A percentile compares a stretch with the other conserved stretches of the same genome.
Conservation (phyloP, 169 alveolate genomes). For the Plasmodium adleri region DNA sequence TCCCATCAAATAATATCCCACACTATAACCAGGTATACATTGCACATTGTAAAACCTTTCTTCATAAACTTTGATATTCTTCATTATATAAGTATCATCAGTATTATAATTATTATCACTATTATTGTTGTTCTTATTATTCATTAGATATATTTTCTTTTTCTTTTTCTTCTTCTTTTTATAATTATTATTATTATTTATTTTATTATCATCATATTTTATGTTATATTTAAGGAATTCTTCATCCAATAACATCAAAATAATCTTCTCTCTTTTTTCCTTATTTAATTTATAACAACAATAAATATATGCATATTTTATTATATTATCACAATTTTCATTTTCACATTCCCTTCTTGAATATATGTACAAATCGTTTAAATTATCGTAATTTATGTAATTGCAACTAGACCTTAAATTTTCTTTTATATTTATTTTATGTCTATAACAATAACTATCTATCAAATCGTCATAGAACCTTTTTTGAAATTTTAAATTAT, state of each 20-base stretch:
- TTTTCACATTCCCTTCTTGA: constrained; percentile 38
- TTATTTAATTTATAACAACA: constrained; percentile 64
- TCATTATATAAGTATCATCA: constrained; percentile 1
- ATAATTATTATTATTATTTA: not conserved
- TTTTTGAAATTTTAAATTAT: constrained; percentile 62
- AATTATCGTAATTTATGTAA: constrained; percentile 45
- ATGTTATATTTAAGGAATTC: constrained; percentile 52
- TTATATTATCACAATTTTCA: constrained; percentile 41
- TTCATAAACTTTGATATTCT: constrained; percentile 34
- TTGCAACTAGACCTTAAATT: not conserved
- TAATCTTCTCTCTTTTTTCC: constrained; percentile 34
- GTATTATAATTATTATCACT: constrained; percentile 3
- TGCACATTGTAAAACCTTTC: constrained; percentile 41
- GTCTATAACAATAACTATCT: constrained; percentile 43
- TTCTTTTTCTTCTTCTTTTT: not conserved
- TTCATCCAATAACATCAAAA: constrained; percentile 59
- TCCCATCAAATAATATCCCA: constrained; percentile 60
- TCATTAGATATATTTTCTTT: too few relatives aligned
- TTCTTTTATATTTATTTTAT: constrained; percentile 2
- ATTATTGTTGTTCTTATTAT: not conserved
- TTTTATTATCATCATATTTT: not conserved
- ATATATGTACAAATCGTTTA: constrained; percentile 33
- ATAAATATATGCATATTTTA: constrained; percentile 67
- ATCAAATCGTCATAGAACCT: constrained; percentile 57
- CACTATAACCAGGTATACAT: constrained; percentile 60